Base-by-base conservation (phyloP, 345 rosid genomes). In the Gossypium turneri region DNA sequence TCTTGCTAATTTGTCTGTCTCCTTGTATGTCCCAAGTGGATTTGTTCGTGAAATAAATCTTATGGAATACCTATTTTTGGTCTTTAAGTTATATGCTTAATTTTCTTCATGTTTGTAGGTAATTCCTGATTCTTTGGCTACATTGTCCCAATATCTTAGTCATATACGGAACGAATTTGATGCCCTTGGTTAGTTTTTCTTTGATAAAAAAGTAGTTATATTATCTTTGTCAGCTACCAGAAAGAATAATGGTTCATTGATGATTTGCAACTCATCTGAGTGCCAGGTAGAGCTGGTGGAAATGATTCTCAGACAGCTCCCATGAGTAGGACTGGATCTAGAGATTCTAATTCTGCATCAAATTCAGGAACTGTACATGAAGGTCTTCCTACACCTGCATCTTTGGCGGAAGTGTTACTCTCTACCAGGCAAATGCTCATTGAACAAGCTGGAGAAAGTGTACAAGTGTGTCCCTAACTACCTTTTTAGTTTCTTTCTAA, bases 331-430 rank as follows among this genome's bases (percentile, higher is more conserved):
- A 43, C 77, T 17, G 87, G 77, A 75, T 79, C 77, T 76, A 80
- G 85, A 72, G 85, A 83, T 17, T 62, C 82, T 76, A 80, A 68
- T 73, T 52, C 73, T 12, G 52, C 82, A 24, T 80, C 81, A 50
- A 79, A 82, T 67, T 70, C 81, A 27, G 84, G 72, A 41, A 71
- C 80, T 56, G 76, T 38, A 29, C 78, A 67, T 62, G 88, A 83
- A 75, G 84, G 88, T 70, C 88, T 91, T 74, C 96, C 96, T 59
- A 86, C 93, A 24, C 93, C 92, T 62, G 89, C 84, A 84, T 84
- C 88, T 70, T 81, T 91, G 86, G 88, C 92, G 16, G 90, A 85
- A 73, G 84, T 89, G 74, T 63, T 91, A 78, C 71, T 60, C 59
- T 85, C 90, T 75, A 81, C 89, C 67, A 86, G 92, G 78, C 90